phyloP scores from a whole-genome alignment of 2,329 filamentous ascomycete species.

The Curvularia lunata region DNA sequence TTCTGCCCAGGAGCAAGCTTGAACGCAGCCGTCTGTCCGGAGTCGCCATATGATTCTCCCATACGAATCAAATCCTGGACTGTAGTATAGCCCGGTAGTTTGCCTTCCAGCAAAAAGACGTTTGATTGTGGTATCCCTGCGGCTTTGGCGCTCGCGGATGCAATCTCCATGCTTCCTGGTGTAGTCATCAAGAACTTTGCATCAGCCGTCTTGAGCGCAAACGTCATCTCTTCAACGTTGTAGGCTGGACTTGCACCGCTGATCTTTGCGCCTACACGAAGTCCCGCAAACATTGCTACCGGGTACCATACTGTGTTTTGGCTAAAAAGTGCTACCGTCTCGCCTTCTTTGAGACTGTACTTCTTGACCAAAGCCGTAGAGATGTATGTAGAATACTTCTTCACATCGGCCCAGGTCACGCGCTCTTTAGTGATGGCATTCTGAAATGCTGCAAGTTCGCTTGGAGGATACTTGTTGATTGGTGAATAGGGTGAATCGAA shows the following conservation, averaged over 20 bases:
- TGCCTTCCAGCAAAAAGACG: constrained; percentile 64
- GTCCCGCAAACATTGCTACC: constrained; percentile 64
- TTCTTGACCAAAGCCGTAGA: constrained; percentile 65
- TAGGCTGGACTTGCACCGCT: constrained; percentile 70
- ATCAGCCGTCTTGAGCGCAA: constrained; percentile 64
- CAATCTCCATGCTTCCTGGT: constrained; percentile 61
- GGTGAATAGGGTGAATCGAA: constrained; percentile 64
- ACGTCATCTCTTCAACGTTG: constrained; percentile 71
- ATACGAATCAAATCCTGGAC: constrained; percentile 55
- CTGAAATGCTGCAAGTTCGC: constrained; percentile 59
- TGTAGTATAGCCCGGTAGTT: constrained; percentile 57
- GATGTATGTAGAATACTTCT: constrained; percentile 62
- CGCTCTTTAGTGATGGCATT: constrained; percentile 66
- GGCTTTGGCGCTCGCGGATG: constrained; percentile 59
- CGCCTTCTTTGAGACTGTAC: constrained; percentile 60
- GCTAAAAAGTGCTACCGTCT: constrained; percentile 67
- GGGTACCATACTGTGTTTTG: constrained; percentile 73
- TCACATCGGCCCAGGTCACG: constrained; percentile 65
- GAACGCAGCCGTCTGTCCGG: constrained; percentile 56
- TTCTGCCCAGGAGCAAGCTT: constrained; percentile 60
- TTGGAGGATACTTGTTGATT: constrained; percentile 48
- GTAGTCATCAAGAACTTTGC: constrained; percentile 66
- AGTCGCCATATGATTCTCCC: constrained; percentile 51
- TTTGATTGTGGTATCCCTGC: constrained; percentile 60
- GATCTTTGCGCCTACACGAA: constrained; percentile 63